phyloP scores from a whole-genome alignment of 75 land plant species.

The Sequoiadendron giganteum region DNA sequence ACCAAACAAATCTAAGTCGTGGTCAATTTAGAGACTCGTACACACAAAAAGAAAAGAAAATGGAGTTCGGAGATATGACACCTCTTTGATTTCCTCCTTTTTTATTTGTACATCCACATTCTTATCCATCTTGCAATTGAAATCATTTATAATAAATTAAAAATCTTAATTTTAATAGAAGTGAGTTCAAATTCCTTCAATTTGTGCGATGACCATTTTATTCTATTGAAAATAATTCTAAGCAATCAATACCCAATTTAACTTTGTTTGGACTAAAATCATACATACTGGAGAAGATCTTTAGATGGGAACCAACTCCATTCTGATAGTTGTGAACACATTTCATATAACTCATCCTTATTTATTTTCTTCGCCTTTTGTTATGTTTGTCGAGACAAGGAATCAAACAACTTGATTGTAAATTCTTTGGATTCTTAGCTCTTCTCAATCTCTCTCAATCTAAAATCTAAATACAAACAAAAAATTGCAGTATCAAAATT shows the following conservation, averaged over 20 bases:
- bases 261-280: neutral
- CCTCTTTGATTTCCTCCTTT: conserved; percentile 92
- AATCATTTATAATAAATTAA: neutral
- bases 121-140: conserved; percentile 78
- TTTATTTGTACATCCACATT: conserved; percentile 84
- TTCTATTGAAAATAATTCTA: neutral
- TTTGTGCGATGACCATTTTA: too few relatives aligned
- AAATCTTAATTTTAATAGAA: neutral
- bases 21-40: neutral
- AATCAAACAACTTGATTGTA: conserved; percentile 79
- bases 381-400: conserved; percentile 53
- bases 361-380: conserved; percentile 26
- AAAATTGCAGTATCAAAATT: too few relatives aligned
- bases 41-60: neutral
- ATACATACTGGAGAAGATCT: conserved; percentile 96
- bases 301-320: conserved; percentile 87
- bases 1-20: neutral
- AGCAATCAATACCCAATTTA: neutral
- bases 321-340: conserved; percentile 81
- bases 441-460: too few relatives aligned
- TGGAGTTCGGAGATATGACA: neutral
- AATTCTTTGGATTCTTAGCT: conserved; percentile 77
- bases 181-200: too few relatives aligned
- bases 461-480: too few relatives aligned
- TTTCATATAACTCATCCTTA: too few relatives aligned